Percentiles rank a stretch among this genome's conserved stretches.
Evolutionary conservation across 139 green algal genomes (phyloP).

Genomic region (Asterochloris sp.): DNA sequence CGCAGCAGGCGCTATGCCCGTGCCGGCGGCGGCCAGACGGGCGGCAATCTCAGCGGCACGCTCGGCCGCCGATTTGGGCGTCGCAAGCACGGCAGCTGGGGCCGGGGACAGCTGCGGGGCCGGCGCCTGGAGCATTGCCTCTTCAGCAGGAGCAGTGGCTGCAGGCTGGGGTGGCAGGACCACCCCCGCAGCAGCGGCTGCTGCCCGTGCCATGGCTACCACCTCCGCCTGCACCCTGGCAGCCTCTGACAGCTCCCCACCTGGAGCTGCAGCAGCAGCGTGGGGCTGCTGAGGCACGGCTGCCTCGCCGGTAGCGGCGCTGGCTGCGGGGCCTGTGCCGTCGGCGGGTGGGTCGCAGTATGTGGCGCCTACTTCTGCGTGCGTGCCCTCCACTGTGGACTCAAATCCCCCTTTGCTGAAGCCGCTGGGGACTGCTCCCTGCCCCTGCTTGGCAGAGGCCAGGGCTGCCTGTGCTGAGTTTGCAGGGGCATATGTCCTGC

Average conservation of each 20-base stretch:
- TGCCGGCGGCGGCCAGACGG: too few species aligned
- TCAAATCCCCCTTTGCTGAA: conserved; percentile 20
- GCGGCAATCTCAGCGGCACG: too few species aligned
- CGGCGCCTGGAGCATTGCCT: background rate
- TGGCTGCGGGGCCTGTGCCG: background rate
- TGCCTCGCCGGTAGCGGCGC: background rate
- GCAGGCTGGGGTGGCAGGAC: conserved; percentile 1
- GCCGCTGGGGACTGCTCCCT: background rate
- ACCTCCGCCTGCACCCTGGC: conserved; percentile 5
- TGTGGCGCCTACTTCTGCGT: background rate
- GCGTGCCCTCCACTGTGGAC: conserved; percentile 17
- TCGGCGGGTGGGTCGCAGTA: background rate
- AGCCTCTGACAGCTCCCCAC: conserved; percentile 4
- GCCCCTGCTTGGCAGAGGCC: conserved; percentile 19
- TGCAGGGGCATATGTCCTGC: background rate
- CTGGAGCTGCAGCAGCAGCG: background rate
- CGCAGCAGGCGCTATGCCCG: too few species aligned
- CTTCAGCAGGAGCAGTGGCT: conserved; percentile 24
- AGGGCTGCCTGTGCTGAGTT: conserved; percentile 2
- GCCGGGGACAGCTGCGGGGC: conserved; percentile 10
- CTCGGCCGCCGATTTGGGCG: background rate
- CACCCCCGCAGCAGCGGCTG: background rate
- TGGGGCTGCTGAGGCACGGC: background rate
- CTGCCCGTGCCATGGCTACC: background rate
- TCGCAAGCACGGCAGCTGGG: background rate